Conservation (phyloP, 306 rosid species). For the Aeschynomene evenia region DNA sequence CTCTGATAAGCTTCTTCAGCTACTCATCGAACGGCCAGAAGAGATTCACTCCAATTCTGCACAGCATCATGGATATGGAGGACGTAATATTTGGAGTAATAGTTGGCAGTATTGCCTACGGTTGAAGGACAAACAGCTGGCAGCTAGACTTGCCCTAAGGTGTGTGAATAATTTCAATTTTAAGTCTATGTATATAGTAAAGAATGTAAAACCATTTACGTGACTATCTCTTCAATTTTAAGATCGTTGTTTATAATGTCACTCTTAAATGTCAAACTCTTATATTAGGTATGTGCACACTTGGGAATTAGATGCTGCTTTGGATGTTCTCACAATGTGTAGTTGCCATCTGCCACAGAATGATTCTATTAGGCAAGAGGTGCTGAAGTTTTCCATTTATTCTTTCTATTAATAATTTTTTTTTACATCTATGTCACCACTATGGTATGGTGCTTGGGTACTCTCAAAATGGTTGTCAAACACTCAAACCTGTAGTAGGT, state of each 20-base stretch:
- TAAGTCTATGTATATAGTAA: constrained; percentile 15
- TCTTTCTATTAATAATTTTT: constrained; percentile 18
- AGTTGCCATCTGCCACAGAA: constrained; percentile 82
- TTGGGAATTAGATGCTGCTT: constrained; percentile 94
- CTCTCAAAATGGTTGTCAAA: not conserved
- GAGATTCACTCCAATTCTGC: constrained; percentile 56
- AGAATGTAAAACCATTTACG: not conserved
- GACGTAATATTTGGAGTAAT: constrained; percentile 65
- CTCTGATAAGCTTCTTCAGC: constrained; percentile 80
- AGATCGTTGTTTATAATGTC: constrained; percentile 6
- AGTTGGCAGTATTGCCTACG: constrained; percentile 98
- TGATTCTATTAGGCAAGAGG: constrained; percentile 70
- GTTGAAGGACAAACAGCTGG: constrained; percentile 87
- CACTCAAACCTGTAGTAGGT: not conserved
- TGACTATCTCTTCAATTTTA: constrained; percentile 17
- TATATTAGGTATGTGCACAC: constrained; percentile 69
- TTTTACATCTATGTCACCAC: constrained; percentile 2
- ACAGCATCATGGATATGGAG: constrained; percentile 62
- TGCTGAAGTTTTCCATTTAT: constrained; percentile 36
- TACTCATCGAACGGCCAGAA: constrained; percentile 74
- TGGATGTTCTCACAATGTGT: constrained; percentile 98
- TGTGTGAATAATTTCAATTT: constrained; percentile 39
- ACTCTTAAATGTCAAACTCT: constrained; percentile 25
- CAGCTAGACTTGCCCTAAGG: constrained; percentile 91
- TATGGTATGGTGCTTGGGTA: constrained; percentile 8